These are phyloP conservation scores for Kockovaella imperatae DNA, from an alignment of 768 basidiomycete species.

Conservation along the genomic window DNA sequence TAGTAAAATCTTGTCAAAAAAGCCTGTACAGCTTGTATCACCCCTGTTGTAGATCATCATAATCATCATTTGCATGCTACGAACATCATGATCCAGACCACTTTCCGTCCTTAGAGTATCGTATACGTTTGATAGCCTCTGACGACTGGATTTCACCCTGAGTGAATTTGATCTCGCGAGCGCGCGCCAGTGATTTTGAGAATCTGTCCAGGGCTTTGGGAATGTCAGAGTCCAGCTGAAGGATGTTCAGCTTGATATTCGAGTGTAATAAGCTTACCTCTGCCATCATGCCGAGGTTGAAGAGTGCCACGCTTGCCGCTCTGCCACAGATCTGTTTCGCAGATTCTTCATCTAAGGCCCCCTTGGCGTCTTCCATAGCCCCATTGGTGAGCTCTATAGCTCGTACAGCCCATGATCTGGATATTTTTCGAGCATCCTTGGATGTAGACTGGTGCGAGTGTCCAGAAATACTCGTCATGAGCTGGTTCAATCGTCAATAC, in stretches of 20 bases:
- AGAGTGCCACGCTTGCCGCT: conserved; percentile 31
- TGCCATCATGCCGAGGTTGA: conserved; percentile 40
- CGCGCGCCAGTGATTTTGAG: conserved; percentile 11
- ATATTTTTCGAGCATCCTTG: conserved; percentile 26
- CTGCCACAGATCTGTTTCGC: conserved; percentile 22
- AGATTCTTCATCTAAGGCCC: conserved; percentile 4
- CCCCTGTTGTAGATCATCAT: too few relatives aligned
- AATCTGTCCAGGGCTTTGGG: conserved; percentile 26
- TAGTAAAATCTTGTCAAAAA: too few relatives aligned
- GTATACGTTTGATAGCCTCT: conserved; percentile 30
- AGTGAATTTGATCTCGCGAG: conserved; percentile 30
- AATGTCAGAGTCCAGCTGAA: conserved; percentile 36
- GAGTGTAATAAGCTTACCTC: conserved; percentile 31
- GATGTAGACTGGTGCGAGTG: conserved; percentile 32
- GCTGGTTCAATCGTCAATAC: too few relatives aligned
- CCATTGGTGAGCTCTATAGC: conserved; percentile 31
- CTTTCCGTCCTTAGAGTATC: too few relatives aligned
- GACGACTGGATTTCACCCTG: conserved; percentile 37
- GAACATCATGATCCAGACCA: too few relatives aligned
- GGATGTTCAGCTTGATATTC: background rate
- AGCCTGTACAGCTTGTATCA: too few relatives aligned
- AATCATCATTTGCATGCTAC: too few relatives aligned
- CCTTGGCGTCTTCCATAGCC: conserved; percentile 17
- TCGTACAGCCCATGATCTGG: conserved; percentile 37
- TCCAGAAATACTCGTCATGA: conserved; percentile 43